Percentiles rank a stretch among this genome's conserved stretches.
These are phyloP conservation scores for Chenopodium formosanum DNA, from an alignment of 148 eudicot genomes.

Conservation along the genomic window DNA sequence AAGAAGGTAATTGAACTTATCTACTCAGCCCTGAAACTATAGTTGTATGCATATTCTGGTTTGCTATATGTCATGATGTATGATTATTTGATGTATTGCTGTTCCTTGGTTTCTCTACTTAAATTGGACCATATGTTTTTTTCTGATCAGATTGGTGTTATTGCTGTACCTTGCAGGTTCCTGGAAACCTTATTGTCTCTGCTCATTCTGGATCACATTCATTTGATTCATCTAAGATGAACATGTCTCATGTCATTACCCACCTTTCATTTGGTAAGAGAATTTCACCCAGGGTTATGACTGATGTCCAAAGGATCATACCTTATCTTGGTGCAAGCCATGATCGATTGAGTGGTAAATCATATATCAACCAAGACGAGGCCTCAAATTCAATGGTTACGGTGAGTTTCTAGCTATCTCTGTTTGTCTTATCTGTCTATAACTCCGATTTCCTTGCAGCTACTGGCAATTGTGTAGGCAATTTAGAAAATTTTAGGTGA, in stretches of 20 bases:
- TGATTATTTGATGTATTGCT: not conserved
- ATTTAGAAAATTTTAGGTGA: not conserved
- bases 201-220: constrained; percentile 93
- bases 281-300: constrained; percentile 54
- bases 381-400: constrained; percentile 74
- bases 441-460: not conserved
- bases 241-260: constrained; percentile 76
- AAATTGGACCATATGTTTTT: not conserved
- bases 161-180: constrained; percentile 57
- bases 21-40: not conserved
- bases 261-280: constrained; percentile 79
- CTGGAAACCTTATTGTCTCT: constrained; percentile 84
- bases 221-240: constrained; percentile 94
- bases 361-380: constrained; percentile 57
- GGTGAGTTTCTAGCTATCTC: constrained; percentile 46
- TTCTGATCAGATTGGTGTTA: constrained; percentile 8
- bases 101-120: not conserved
- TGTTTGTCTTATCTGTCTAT: not conserved
- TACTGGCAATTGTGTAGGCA: not conserved
- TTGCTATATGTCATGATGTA: not conserved
- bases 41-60: not conserved
- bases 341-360: constrained; percentile 60
- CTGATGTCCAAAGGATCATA: constrained; percentile 60
- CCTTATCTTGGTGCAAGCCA: constrained; percentile 80
- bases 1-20: constrained; percentile 62